phyloP scores from a whole-genome alignment of 768 basidiomycete species.

The Artomyces pyxidatus region DNA sequence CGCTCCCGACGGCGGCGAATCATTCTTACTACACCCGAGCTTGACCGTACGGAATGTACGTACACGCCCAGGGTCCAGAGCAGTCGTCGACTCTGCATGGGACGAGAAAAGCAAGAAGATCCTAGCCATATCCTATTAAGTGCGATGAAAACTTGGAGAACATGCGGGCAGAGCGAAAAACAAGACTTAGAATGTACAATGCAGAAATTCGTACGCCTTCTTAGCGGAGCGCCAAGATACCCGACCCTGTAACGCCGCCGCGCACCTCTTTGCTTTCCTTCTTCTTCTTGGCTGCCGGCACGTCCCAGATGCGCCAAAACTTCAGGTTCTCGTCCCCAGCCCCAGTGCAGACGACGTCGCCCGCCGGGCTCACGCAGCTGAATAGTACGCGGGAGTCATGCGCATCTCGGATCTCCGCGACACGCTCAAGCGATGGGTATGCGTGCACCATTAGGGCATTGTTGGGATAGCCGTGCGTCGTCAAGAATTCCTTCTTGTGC shows the following conservation, averaged over 20 bases:
- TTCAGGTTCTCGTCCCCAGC: constrained; percentile 96
- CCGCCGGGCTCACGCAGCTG: constrained; percentile 78
- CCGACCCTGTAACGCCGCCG: constrained; percentile 19
- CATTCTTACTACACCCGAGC: too few species aligned
- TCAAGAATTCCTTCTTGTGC: constrained; percentile 82
- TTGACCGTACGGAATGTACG: too few species aligned
- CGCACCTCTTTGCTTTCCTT: constrained; percentile 32
- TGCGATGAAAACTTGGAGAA: too few species aligned
- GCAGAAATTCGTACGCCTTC: not conserved
- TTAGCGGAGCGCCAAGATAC: constrained; percentile 30
- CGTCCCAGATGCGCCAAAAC: constrained; percentile 88
- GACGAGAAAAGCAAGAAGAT: too few species aligned
- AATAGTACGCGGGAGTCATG: constrained; percentile 90
- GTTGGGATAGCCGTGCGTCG: constrained; percentile 92
- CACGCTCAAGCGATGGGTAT: constrained; percentile 78
- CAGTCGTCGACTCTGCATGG: too few species aligned
- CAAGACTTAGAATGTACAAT: too few species aligned
- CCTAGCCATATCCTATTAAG: too few species aligned
- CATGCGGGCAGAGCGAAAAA: too few species aligned
- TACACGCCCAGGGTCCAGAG: too few species aligned
- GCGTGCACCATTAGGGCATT: constrained; percentile 75
- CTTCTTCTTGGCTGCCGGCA: constrained; percentile 46
- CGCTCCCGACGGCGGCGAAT: too few species aligned
- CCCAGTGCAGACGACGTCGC: constrained; percentile 87
- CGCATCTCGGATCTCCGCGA: constrained; percentile 83